A percentile compares a stretch with the other conserved stretches of the same genome.
Conservation (phyloP, 148 eudicot species). For the Silene latifolia region DNA sequence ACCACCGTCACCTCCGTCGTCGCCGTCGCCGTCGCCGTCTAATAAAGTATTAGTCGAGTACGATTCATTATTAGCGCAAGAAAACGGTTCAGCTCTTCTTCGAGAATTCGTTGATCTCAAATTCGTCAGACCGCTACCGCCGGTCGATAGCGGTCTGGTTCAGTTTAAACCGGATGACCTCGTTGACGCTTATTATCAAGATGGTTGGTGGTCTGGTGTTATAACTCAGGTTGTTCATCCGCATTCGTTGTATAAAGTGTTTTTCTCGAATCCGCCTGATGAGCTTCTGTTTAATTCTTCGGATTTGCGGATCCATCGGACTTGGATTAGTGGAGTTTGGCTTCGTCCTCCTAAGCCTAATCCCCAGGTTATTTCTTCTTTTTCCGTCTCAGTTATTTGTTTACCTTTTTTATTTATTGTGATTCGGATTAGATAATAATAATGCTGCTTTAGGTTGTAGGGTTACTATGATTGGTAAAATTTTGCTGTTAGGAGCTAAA, state of each 20-base stretch:
- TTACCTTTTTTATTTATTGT: too few relatives aligned
- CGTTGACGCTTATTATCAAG: slow-evolving; percentile 34
- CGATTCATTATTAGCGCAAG: slow-evolving; percentile 20
- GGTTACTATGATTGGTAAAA: too few relatives aligned
- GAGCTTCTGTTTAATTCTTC: slow-evolving; percentile 19
- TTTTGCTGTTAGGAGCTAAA: too few relatives aligned
- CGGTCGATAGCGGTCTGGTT: slow-evolving; percentile 1
- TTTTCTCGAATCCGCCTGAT: slow-evolving; percentile 25
- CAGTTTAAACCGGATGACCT: slow-evolving; percentile 26
- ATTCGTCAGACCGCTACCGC: slow-evolving; percentile 25
- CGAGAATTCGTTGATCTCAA: slow-evolving; percentile 18
- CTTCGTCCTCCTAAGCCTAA: slow-evolving; percentile 14
- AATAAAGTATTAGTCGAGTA: slow-evolving; percentile 25
- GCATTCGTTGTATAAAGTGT: slow-evolving; percentile 2
- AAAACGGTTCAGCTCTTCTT: slow-evolving; percentile 23
- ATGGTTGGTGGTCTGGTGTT: slow-evolving; percentile 39
- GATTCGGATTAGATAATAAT: too few relatives aligned
- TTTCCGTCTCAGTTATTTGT: too few relatives aligned
- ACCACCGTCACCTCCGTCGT: not conserved
- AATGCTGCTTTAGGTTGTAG: too few relatives aligned
- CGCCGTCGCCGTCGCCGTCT: not conserved
- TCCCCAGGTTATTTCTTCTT: not conserved
- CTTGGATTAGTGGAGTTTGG: slow-evolving; percentile 34
- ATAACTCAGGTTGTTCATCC: slow-evolving; percentile 8
- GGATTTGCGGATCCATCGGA: slow-evolving; percentile 24